Evolutionary conservation across 1,284 basidiomycete species (phyloP).

Genomic region (Xerocomus minutiporus): DNA sequence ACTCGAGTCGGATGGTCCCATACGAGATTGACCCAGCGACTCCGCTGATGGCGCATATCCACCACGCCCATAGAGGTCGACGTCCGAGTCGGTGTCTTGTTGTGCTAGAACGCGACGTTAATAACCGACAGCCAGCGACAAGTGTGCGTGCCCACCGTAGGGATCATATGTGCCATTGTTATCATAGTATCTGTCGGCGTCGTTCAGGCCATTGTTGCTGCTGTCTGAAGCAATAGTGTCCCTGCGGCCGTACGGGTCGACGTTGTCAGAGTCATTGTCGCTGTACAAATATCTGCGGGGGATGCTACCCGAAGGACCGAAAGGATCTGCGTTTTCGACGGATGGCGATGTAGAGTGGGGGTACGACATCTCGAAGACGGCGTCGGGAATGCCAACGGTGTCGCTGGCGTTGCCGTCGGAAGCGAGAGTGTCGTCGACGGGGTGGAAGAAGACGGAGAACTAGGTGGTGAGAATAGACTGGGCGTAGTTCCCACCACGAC

Average conservation of each 20-base stretch:
- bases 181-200: constrained; percentile 58
- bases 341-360: constrained; percentile 31
- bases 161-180: constrained; percentile 58
- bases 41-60: constrained; percentile 69
- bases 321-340: constrained; percentile 48
- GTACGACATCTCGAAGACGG: constrained; percentile 27
- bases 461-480: constrained; percentile 17
- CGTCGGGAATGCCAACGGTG: constrained; percentile 15
- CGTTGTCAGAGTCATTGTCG: constrained; percentile 72
- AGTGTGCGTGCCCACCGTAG: constrained; percentile 44
- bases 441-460: constrained; percentile 3
- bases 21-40: constrained; percentile 56
- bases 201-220: constrained; percentile 55
- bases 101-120: constrained; percentile 40
- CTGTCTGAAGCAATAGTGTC: constrained; percentile 70
- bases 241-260: constrained; percentile 52
- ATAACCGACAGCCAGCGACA: constrained; percentile 1
- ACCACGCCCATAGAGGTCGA: constrained; percentile 59
- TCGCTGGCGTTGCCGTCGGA: constrained; percentile 5
- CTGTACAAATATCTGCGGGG: constrained; percentile 65
- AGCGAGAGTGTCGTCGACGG: constrained; percentile 7
- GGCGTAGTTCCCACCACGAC: constrained; percentile 24
- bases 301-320: constrained; percentile 41
- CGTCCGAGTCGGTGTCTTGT: constrained; percentile 73
- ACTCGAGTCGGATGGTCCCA: constrained; percentile 56